Percentiles rank a stretch among this genome's conserved stretches.
phyloP scores from a whole-genome alignment of 78 protist genomes.

The Dictyostelium discoideum region DNA sequence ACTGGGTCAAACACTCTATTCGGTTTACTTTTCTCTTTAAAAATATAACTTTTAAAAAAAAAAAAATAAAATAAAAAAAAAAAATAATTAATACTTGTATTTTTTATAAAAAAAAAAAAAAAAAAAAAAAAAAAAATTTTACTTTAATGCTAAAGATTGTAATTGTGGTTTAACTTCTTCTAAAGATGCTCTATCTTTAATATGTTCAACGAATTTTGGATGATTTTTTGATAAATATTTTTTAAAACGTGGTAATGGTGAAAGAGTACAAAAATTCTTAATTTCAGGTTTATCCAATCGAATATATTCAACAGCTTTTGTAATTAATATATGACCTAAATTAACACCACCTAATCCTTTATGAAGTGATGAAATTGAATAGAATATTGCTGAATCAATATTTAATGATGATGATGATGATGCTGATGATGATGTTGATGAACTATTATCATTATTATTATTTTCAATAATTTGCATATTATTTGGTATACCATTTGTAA shows the following conservation, averaged over 20 bases:
- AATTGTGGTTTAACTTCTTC: background rate
- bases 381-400: slow-evolving; percentile 48
- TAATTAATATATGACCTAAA: slow-evolving; percentile 72
- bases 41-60: slow-evolving; percentile 1
- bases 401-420: background rate
- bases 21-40: slow-evolving; percentile 39
- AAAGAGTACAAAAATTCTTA: slow-evolving; percentile 49
- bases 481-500: slow-evolving; percentile 44
- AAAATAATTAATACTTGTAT: no score
- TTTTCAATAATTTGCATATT: background rate
- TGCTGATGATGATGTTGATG: background rate
- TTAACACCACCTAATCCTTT: slow-evolving; percentile 62
- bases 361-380: slow-evolving; percentile 77
- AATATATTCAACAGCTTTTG: slow-evolving; percentile 46
- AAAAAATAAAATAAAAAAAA: background rate
- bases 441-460: background rate
- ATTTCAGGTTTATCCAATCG: background rate
- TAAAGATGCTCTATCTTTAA: background rate
- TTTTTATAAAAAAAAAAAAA: background rate
- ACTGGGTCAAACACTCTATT: slow-evolving; percentile 64
- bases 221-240: slow-evolving; percentile 3
- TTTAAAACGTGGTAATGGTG: slow-evolving; percentile 68
- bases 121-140: background rate
- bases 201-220: background rate
- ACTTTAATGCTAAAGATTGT: background rate